Conservation (phyloP, 2,329 filamentous ascomycete genomes). For the Alternaria panax region DNA sequence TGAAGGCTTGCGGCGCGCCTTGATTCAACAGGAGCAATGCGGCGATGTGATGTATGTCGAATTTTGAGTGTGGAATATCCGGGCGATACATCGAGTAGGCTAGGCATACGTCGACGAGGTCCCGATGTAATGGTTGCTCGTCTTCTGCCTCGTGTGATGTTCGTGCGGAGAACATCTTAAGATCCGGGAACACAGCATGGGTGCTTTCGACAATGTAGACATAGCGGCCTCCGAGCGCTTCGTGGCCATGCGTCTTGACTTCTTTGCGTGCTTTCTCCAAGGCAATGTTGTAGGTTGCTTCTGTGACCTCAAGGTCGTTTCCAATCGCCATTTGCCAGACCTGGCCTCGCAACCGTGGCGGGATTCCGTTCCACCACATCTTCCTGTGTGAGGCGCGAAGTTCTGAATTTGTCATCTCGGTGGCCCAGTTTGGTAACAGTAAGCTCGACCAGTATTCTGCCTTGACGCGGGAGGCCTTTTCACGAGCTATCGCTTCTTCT, state of each 20-base stretch:
- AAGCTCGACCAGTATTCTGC: conserved; percentile 76
- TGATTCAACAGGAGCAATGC: conserved; percentile 77
- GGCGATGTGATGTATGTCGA: conserved; percentile 76
- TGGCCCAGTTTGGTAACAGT: conserved; percentile 77
- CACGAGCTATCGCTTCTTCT: conserved; percentile 59
- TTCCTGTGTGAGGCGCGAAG: conserved; percentile 60
- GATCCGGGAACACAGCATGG: conserved; percentile 71
- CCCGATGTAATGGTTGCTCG: conserved; percentile 71
- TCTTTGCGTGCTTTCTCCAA: conserved; percentile 69
- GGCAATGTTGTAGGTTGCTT: conserved; percentile 74
- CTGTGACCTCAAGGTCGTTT: conserved; percentile 73
- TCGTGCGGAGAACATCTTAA: conserved; percentile 72
- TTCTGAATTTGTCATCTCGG: conserved; percentile 62
- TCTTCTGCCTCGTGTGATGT: conserved; percentile 27
- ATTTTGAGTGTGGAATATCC: conserved; percentile 76
- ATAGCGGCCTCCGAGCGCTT: conserved; percentile 38
- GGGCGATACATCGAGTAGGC: conserved; percentile 84
- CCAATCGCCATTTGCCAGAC: conserved; percentile 77
- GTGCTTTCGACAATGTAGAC: conserved; percentile 61
- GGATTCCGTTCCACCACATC: conserved; percentile 83
- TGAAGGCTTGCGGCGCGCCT: conserved; percentile 70
- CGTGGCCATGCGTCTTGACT: conserved; percentile 63
- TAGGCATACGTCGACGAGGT: conserved; percentile 74
- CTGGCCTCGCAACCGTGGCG: conserved; percentile 71
- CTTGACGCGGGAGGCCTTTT: conserved; percentile 59